These are phyloP conservation scores for Aspergillus persii DNA, from an alignment of 2,329 filamentous ascomycete species.

Conservation along the genomic window DNA sequence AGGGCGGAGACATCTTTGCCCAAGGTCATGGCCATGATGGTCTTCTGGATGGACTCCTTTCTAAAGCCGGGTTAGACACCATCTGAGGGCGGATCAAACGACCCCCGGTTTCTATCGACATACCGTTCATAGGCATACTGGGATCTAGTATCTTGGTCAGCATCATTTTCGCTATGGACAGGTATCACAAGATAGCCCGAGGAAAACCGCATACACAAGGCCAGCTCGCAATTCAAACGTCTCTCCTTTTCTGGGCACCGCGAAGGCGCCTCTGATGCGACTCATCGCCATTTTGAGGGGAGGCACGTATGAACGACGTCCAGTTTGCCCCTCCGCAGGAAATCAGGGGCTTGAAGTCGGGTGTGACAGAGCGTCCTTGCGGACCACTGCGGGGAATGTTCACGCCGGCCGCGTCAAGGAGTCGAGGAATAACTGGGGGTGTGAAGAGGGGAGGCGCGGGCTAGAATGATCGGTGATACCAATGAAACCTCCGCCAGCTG, in stretches of 20 bases:
- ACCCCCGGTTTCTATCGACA: constrained; percentile 10
- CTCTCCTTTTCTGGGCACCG: constrained; percentile 91
- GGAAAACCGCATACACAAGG: constrained; percentile 59
- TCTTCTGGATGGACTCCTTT: constrained; percentile 99
- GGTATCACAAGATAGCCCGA: constrained; percentile 6
- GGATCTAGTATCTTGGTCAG: constrained; percentile 58
- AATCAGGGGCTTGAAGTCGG: constrained; percentile 14
- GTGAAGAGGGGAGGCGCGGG: background rate
- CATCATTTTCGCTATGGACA: constrained; percentile 24
- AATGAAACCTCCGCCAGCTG: constrained; percentile 1
- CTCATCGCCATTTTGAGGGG: constrained; percentile 77
- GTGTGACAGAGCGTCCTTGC: constrained; percentile 13
- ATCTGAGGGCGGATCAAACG: background rate
- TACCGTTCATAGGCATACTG: constrained; percentile 97
- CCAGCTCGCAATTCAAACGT: constrained; percentile 96
- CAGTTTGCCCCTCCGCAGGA: constrained; percentile 33
- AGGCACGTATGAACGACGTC: constrained; percentile 36
- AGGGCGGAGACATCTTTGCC: constrained; percentile 97
- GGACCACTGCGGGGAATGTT: constrained; percentile 33
- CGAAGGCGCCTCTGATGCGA: constrained; percentile 90
- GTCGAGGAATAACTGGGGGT: background rate
- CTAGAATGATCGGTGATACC: background rate
- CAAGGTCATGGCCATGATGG: constrained; percentile 99
- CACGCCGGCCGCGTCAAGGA: constrained; percentile 28
- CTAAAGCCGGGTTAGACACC: constrained; percentile 44